phyloP scores from a whole-genome alignment of 805 yeast genomes.

The Nadsonia fulvescens region DNA sequence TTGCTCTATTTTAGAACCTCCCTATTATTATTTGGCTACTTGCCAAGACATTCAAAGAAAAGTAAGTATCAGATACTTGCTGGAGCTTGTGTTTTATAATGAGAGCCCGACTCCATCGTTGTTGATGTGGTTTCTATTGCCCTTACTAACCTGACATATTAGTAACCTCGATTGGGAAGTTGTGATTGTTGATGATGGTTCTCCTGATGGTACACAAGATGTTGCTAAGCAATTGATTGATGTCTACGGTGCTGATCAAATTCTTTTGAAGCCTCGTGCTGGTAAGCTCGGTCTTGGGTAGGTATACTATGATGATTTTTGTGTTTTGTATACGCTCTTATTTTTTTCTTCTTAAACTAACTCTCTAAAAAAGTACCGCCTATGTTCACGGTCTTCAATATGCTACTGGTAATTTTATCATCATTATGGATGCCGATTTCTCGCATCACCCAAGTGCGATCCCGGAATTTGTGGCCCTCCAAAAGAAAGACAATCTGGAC shows the following conservation, averaged over 20 bases:
- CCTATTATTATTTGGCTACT: constrained; percentile 56
- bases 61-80: constrained; percentile 12
- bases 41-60: constrained; percentile 44
- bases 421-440: constrained; percentile 74
- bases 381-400: constrained; percentile 59
- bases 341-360: no score
- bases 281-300: constrained; percentile 59
- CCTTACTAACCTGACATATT: no score
- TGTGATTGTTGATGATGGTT: constrained; percentile 57
- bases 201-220: constrained; percentile 71
- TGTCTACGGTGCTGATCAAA: constrained; percentile 40
- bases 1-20: constrained; percentile 29
- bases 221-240: constrained; percentile 30
- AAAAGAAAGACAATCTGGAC: constrained; percentile 23
- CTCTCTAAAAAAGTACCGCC: no score
- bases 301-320: no score
- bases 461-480: constrained; percentile 55
- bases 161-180: constrained; percentile 54
- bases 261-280: constrained; percentile 50
- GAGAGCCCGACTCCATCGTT: no score
- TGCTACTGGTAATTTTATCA: constrained; percentile 56
- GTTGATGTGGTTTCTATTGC: no score
- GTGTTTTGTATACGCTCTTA: no score
- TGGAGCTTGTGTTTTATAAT: background rate
- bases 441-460: constrained; percentile 69